Evolutionary conservation across 2,329 filamentous ascomycete species (phyloP).

Genomic region (Piedraia hortae): DNA sequence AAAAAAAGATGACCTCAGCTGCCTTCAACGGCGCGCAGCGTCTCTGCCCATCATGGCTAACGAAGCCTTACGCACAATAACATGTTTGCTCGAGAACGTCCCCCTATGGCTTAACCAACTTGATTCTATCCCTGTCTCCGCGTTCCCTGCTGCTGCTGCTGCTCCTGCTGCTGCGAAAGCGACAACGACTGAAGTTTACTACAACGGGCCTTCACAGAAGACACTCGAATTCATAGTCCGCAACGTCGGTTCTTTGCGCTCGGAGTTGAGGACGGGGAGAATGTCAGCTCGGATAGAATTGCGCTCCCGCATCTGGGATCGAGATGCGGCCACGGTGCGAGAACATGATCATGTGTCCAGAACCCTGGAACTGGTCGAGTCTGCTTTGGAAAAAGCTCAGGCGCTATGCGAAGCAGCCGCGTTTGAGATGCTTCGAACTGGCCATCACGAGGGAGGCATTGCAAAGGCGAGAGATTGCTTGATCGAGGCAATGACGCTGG

Average conservation of each 20-base stretch:
- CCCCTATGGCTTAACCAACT: slow-evolving; percentile 11
- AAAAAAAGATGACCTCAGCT: no score
- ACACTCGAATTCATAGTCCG: slow-evolving; percentile 63
- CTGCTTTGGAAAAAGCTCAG: slow-evolving; percentile 53
- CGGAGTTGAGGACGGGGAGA: slow-evolving; percentile 65
- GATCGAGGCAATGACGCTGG: slow-evolving; percentile 30
- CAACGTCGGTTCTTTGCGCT: slow-evolving; percentile 52
- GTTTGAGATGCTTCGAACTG: slow-evolving; percentile 68
- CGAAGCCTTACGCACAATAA: slow-evolving; percentile 9
- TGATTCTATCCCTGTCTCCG: slow-evolving; percentile 8
- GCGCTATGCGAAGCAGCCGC: slow-evolving; percentile 62
- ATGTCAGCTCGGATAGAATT: slow-evolving; percentile 46
- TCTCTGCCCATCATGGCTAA: slow-evolving; percentile 11
- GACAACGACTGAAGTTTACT: slow-evolving; percentile 59
- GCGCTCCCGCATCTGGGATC: slow-evolving; percentile 13
- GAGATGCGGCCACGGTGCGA: no score
- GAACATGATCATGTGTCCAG: no score
- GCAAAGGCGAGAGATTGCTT: slow-evolving; percentile 39
- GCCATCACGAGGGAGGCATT: slow-evolving; percentile 57
- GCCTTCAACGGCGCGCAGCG: no score
- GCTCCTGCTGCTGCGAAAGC: slow-evolving; percentile 2
- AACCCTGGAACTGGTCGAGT: slow-evolving; percentile 31
- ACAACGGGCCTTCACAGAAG: slow-evolving; percentile 64
- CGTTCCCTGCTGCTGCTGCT: slow-evolving; percentile 4
- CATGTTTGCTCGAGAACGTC: slow-evolving; percentile 8